A percentile compares a stretch with the other conserved stretches of the same genome.
phyloP scores from a whole-genome alignment of 257 asterid species.

The Parsonsia alboflavescens region DNA sequence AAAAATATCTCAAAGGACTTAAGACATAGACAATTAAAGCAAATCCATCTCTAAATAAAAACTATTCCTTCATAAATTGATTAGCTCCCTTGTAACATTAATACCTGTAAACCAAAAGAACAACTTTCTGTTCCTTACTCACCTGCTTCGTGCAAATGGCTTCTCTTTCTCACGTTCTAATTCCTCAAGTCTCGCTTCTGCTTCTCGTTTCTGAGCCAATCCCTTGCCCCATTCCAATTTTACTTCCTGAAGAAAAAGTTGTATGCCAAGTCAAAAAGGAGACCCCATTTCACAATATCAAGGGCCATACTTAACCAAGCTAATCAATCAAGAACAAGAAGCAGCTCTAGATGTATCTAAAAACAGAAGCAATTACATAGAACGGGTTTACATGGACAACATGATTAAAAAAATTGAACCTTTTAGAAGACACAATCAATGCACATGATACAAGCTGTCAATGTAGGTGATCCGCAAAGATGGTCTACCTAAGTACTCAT shows the following conservation, averaged over 20 bases:
- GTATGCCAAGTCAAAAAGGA: background rate
- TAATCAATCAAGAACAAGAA: background rate
- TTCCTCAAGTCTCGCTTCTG: slow-evolving; percentile 69
- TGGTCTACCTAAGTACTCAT: background rate
- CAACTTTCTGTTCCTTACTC: background rate
- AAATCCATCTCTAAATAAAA: background rate
- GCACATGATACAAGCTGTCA: background rate
- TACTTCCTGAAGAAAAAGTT: slow-evolving; percentile 54
- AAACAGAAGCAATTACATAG: background rate
- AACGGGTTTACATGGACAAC: background rate
- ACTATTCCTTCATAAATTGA: background rate
- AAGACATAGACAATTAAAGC: background rate
- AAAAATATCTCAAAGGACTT: background rate
- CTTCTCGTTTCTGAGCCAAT: slow-evolving; percentile 86
- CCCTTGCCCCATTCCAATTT: slow-evolving; percentile 96
- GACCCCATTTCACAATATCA: background rate
- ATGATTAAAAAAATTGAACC: background rate
- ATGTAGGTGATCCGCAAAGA: background rate
- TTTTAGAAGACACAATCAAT: background rate
- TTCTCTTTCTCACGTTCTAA: slow-evolving; percentile 78
- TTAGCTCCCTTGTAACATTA: background rate
- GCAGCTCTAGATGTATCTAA: background rate
- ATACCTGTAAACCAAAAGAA: slow-evolving; percentile 1
- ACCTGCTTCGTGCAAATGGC: slow-evolving; percentile 95
- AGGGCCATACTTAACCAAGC: background rate